Base-by-base conservation (phyloP, 169 alveolate species). In the Babesia bigemina region DNA sequence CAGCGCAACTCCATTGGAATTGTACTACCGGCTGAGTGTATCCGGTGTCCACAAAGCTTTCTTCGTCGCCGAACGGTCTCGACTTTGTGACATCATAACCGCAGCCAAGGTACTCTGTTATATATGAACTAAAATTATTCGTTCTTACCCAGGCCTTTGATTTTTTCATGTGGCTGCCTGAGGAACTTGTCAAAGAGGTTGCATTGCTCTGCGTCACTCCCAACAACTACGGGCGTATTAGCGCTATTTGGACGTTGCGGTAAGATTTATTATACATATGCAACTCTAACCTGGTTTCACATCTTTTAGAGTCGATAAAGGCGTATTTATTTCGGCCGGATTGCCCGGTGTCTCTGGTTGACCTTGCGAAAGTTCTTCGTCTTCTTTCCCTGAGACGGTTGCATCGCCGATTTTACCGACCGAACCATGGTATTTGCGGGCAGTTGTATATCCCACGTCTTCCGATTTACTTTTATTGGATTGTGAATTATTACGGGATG, bases 31-130 rank as follows among this genome's bases (percentile, higher is more conserved):
- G 89, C 44, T 71, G 78, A n/a, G 69, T 73, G 76, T 73, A 82
- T 56, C 85, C 89, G 8, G 72, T 57, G 70, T 82, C 86, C 12
- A 82, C 60, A 45, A 44, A 53, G n/a, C 49, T 63, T 45, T 56
- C 78, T 17, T 63, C 85, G 42, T 82, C 81, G 33, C 89, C 89
- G 65, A 82, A 59, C 10, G 89, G 84, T 58, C 19, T 39, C 14
- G 81, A 24, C 57, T 73, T 55, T 21, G 63, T 59, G 48, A 52
- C 55, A 50, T 82, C 70, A 59, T 82, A 82, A 16, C 89, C 89
- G 26, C 56, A 42, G n/a, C 89, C 89, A 48, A 82, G 78, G 24
- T 73, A 82, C 49, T 82, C 89, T 82, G 44, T 19, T 24, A 28
- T 44, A 26, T 11, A 24, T 77, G 48, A 24, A 21, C 57, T n/a